These are phyloP conservation scores for Phaffia australis DNA, from an alignment of 768 basidiomycete genomes.

Conservation along the genomic window DNA sequence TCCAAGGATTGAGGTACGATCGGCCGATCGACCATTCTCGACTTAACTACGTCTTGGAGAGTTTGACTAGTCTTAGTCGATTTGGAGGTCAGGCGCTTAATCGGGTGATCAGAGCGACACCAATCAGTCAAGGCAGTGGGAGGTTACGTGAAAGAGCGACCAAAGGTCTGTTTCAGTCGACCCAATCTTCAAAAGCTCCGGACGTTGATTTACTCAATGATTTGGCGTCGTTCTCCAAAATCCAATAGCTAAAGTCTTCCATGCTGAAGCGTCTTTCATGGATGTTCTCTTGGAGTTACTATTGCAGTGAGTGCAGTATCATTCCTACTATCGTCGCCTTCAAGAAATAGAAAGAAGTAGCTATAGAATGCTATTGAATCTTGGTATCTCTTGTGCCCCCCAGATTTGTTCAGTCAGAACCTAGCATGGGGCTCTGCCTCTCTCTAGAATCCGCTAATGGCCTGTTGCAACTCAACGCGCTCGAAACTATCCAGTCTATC, in stretches of 20 bases:
- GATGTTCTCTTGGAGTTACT: conserved; percentile 65
- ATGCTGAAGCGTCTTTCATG: conserved; percentile 56
- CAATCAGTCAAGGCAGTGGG: neutral
- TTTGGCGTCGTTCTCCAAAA: too few relatives aligned
- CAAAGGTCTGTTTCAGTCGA: neutral
- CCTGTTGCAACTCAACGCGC: conserved; percentile 57
- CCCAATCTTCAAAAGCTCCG: neutral
- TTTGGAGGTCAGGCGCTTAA: conserved; percentile 1
- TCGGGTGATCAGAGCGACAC: neutral
- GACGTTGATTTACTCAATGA: too few relatives aligned
- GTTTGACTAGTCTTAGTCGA: conserved; percentile 38
- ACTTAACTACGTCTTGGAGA: conserved; percentile 62
- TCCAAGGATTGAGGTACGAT: conserved; percentile 59
- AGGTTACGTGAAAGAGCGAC: neutral
- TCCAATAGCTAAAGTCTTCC: conserved; percentile 33
- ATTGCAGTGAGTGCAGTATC: conserved; percentile 46
- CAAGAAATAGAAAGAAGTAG: neutral
- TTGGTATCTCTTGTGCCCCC: neutral
- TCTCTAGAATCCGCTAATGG: conserved; percentile 55
- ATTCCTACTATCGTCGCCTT: neutral
- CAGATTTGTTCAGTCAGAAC: conserved; percentile 72
- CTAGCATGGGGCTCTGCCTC: conserved; percentile 43
- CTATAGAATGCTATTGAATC: neutral
- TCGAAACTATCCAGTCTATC: conserved; percentile 74
- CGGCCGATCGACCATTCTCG: conserved; percentile 66